Base-by-base conservation (phyloP, 345 rosid species). In the Erodium maritimum region DNA sequence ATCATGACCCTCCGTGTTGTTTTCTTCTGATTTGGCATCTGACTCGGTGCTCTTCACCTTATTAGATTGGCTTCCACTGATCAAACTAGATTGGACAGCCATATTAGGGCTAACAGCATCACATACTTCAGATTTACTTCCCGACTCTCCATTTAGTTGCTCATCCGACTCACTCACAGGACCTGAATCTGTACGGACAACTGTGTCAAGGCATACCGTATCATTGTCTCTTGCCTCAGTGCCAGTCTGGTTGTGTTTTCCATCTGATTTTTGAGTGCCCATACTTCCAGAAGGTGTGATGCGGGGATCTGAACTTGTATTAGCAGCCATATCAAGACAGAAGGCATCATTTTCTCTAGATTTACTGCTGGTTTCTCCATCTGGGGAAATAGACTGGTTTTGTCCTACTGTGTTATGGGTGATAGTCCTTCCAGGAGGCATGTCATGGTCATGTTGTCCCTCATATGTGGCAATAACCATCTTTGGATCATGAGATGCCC, bases 361-460 rank as follows among this genome's bases (percentile, higher is more conserved):
- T 72, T 69, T 76, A 59, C 64, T 18, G 50, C 67, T 69, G 4
- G 71, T 64, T 24, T 58, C 69, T n/a, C 73, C 79, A 37, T 62
- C 64, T 18, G 65, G 76, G 59, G 67, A 54, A 14, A 59, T 24
- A 17, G 72, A 24, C 54, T 50, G 45, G 60, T 65, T 69, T 45
- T 60, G 46, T 51, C 78, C 74, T 19, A 55, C 53, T 29, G 72
- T 18, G 50, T 84, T 84, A 53, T 69, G 88, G 64, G 86, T 81
- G 21, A 91, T 74, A 58, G 83, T 75, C 73, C 95, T 84, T 50
- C 77, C 78, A 61, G 91, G 87, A 67, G 98, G 98, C 73, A 82
- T 61, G 48, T 79, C 82, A 50, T 93, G 99, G 71, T 83, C 85
- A 23, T 89, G 99, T 56, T 61, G 84, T 54, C 96, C 99, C 75